Evolutionary conservation across 371 early-diverging fungal genomes (phyloP).

Genomic region (Rhizopus delemar): DNA sequence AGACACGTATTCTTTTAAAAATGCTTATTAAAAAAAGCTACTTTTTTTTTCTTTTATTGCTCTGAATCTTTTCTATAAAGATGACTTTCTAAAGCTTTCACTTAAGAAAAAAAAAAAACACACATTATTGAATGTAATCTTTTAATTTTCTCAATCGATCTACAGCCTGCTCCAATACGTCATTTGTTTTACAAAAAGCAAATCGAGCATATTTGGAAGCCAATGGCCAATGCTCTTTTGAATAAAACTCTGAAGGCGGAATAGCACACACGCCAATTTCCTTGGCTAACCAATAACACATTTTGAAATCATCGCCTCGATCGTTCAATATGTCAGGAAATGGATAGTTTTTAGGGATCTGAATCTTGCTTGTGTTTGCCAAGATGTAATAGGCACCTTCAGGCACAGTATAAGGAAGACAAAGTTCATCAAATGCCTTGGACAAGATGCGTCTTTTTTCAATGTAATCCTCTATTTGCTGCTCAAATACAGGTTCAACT

Average conservation of each 20-base stretch:
- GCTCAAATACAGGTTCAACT: conserved; percentile 66
- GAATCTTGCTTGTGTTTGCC: conserved; percentile 75
- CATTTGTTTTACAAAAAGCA: conserved; percentile 93
- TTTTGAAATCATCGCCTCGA: conserved; percentile 75
- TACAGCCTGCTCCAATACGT: conserved; percentile 78
- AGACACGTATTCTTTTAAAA: too few relatives aligned
- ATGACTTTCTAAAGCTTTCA: too few relatives aligned
- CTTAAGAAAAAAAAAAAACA: too few relatives aligned
- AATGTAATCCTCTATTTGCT: conserved; percentile 72
- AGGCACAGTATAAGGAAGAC: conserved; percentile 83
- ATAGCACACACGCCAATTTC: conserved; percentile 92
- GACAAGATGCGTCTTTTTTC: conserved; percentile 75
- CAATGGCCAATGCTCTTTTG: conserved; percentile 64
- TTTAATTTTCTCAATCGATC: conserved; percentile 69
- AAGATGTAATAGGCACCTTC: conserved; percentile 94
- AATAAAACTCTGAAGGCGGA: conserved; percentile 92
- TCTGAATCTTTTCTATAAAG: too few relatives aligned
- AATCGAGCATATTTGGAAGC: conserved; percentile 85
- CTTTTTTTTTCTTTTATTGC: too few relatives aligned
- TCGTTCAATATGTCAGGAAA: conserved; percentile 65
- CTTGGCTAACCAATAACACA: conserved; percentile 86
- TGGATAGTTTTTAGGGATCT: conserved; percentile 65
- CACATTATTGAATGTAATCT: conserved; percentile 43
- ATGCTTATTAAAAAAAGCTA: too few relatives aligned
- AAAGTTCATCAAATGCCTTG: conserved; percentile 69